A percentile compares a stretch with the other conserved stretches of the same genome.
Evolutionary conservation across 2,329 filamentous ascomycete genomes (phyloP).

Genomic region (Truncatella angustata): DNA sequence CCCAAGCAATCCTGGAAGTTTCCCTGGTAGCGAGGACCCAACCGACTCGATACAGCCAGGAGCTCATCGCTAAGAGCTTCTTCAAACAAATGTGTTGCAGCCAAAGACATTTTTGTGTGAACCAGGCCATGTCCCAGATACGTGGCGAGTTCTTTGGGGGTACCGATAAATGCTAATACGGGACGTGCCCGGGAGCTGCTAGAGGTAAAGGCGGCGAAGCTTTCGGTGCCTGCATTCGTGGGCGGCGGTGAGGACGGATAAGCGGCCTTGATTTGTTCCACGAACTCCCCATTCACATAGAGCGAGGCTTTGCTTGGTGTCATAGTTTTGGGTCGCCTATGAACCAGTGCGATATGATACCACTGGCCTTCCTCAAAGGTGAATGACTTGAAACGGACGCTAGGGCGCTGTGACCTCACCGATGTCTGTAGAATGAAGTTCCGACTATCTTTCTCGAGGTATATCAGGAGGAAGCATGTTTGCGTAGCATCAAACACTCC

Average conservation of each 20-base stretch:
- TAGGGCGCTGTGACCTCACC: slow-evolving; percentile 79
- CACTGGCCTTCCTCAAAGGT: slow-evolving; percentile 74
- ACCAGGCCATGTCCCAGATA: slow-evolving; percentile 71
- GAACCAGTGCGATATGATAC: slow-evolving; percentile 92
- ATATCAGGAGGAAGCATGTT: slow-evolving; percentile 89
- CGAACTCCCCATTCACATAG: slow-evolving; percentile 90
- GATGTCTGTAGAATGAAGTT: slow-evolving; percentile 97
- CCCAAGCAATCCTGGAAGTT: slow-evolving; percentile 97
- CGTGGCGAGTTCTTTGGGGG: slow-evolving; percentile 81
- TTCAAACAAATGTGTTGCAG: slow-evolving; percentile 84
- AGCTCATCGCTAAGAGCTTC: slow-evolving; percentile 88
- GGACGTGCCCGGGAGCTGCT: slow-evolving; percentile 58
- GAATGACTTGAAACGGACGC: slow-evolving; percentile 86
- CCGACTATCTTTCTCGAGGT: slow-evolving; percentile 87
- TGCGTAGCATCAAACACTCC: slow-evolving; percentile 90
- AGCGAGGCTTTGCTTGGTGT: slow-evolving; percentile 78
- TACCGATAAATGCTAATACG: slow-evolving; percentile 91
- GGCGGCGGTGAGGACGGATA: slow-evolving; percentile 77
- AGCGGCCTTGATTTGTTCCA: slow-evolving; percentile 84
- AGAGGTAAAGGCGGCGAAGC: slow-evolving; percentile 68
- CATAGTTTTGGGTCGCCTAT: slow-evolving; percentile 74
- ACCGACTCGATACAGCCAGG: slow-evolving; percentile 83
- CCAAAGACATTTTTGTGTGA: slow-evolving; percentile 81
- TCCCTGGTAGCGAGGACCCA: slow-evolving; percentile 87
- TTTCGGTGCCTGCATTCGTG: slow-evolving; percentile 61